A percentile compares a stretch with the other conserved stretches of the same genome.
These are phyloP conservation scores for Phytophthora pseudosyringae DNA, from an alignment of 352 stramenopile genomes.

Conservation along the genomic window DNA sequence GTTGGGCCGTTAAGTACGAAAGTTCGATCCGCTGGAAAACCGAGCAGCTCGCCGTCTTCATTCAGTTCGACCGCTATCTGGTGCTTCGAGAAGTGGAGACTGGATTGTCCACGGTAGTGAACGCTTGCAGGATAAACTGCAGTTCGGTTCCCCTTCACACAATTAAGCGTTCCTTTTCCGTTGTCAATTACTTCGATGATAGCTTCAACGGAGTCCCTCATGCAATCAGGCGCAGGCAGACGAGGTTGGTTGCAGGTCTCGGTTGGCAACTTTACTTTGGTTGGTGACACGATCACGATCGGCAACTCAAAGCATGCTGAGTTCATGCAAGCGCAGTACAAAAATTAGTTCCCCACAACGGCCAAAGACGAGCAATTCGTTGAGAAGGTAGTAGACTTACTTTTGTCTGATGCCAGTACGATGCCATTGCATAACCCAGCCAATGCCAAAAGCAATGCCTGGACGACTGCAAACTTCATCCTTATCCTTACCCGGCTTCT, in stretches of 20 bases:
- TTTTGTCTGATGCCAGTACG: constrained; percentile 23
- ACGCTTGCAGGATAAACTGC: constrained; percentile 43
- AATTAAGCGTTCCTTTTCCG: constrained; percentile 47
- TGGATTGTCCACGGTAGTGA: constrained; percentile 70
- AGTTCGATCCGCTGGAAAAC: constrained; percentile 51
- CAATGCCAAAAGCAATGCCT: constrained; percentile 18
- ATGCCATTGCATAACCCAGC: constrained; percentile 5
- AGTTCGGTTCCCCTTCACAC: constrained; percentile 39
- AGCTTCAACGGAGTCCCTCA: constrained; percentile 47
- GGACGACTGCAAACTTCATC: constrained; percentile 21
- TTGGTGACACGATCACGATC: constrained; percentile 55
- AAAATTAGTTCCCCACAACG: constrained; percentile 9
- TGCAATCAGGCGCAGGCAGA: constrained; percentile 52
- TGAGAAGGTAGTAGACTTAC: constrained; percentile 10
- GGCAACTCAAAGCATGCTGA: constrained; percentile 60
- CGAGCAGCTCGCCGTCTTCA: constrained; percentile 39
- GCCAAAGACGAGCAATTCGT: not conserved
- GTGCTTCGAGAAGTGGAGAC: constrained; percentile 64
- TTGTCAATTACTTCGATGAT: constrained; percentile 67
- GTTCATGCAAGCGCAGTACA: not conserved
- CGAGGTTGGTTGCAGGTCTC: constrained; percentile 57
- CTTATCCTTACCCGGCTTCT: not conserved
- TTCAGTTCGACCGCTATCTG: constrained; percentile 53
- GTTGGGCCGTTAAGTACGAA: constrained; percentile 64
- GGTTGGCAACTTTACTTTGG: constrained; percentile 48